Evolutionary conservation across 441 rosid species (phyloP), one percentile per base, ranked within the genome.

Genomic region (Eugenia klotzschiana): DNA sequence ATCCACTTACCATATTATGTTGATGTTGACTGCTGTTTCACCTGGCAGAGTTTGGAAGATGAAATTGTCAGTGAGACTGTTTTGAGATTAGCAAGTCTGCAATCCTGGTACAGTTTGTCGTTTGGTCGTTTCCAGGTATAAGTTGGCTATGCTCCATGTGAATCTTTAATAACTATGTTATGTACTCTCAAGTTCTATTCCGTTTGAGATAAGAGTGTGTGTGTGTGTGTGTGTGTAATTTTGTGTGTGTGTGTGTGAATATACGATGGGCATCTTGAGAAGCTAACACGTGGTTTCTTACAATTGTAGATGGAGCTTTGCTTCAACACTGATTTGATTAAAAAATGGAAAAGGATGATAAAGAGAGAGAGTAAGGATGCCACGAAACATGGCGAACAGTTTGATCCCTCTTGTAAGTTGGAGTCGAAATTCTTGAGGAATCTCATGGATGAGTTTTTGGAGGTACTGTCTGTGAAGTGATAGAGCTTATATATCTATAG

Each of bases 61-160:
- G 95, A 93, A 79, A 87, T 97, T 86, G 99, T 97, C 77, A 93
- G 97, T 58, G 94, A 93, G 87, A 94, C 91, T 37, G 98, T 92
- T 83, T 92, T 95, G 82, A 92, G 93, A 84, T 87, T 97, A 88
- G 98, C 98, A 82, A 93, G 97, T 87, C 87, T 95, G 80, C 90
- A 92, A 72, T 94, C 96, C 82, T 97, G 98, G 99, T 93, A 93
- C 87, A 91, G 98, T 87, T 91, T 97, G 89, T 95, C 98, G 4
- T 94, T 92, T 89, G 99, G 99, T 80, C 98, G 98, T 84, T 94
- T 97, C 89, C 98, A 94, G 98, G 99, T 93, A 82, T 82, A 29
- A 83, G 51, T 49, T 37, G 51, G 72, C 8, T 80, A 29, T 82
- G 77, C 83, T 83, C 37, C 43, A 9, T 69, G 25, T 69, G 77